Percentiles rank a stretch among this genome's conserved stretches.
These are phyloP conservation scores for Annona squamosa DNA, from an alignment of 164 flowering plant genomes.

Conservation along the genomic window DNA sequence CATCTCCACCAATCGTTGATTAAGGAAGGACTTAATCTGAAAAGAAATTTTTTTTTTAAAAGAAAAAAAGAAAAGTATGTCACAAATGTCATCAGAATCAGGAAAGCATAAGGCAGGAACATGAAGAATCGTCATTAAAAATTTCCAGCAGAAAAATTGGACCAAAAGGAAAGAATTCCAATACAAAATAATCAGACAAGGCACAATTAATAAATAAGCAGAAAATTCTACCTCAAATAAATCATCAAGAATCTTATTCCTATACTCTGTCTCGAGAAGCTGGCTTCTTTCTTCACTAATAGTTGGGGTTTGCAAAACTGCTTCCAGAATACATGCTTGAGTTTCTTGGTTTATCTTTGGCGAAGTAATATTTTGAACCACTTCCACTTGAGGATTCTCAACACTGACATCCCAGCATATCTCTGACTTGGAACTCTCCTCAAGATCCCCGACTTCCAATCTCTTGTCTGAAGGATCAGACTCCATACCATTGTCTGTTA, in stretches of 20 bases:
- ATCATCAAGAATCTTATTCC: slow-evolving; percentile 93
- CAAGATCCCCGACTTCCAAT: slow-evolving; percentile 21
- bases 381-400: slow-evolving; percentile 60
- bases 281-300: slow-evolving; percentile 54
- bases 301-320: slow-evolving; percentile 21
- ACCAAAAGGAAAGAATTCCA: background rate
- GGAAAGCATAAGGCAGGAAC: background rate
- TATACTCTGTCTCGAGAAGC: slow-evolving; percentile 86
- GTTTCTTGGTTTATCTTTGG: slow-evolving; percentile 18
- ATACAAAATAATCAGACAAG: background rate
- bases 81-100: background rate
- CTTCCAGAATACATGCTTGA: slow-evolving; percentile 24
- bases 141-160: background rate
- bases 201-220: background rate
- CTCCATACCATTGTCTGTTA: slow-evolving; percentile 25
- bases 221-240: slow-evolving; percentile 67
- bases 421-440: slow-evolving; percentile 41
- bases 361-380: slow-evolving; percentile 27
- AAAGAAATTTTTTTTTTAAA: background rate
- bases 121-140: background rate
- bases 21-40: slow-evolving; percentile 83
- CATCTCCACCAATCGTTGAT: slow-evolving; percentile 74
- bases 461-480: slow-evolving; percentile 21
- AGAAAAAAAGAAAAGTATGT: background rate
- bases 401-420: slow-evolving; percentile 84